Base-by-base conservation (phyloP, 1,139 yeast genomes). In the Taiozyma sp. region DNA sequence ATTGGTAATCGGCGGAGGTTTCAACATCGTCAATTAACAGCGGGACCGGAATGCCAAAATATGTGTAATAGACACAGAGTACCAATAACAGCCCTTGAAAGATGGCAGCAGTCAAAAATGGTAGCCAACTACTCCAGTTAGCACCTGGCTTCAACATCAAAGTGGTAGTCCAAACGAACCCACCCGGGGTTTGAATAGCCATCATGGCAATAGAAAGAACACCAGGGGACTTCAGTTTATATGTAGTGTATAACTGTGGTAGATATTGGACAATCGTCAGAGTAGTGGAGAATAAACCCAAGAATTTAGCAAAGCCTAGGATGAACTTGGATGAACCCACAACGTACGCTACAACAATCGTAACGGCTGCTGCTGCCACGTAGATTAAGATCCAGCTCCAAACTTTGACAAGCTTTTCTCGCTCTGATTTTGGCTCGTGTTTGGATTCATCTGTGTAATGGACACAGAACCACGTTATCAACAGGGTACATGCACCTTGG, bases 171-270 rank as follows among this genome's bases (percentile, higher is more conserved):
- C 93, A 88, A 2, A 87, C 55, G 59, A 79, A 85, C 28, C 96
- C 96, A 14, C 97, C 97, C 0, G 97, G 97, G 19, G 95, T 88
- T 65, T 89, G 97, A 56, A 89, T 77, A 49, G 83, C 71, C 93
- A 89, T 86, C 89, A 87, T 88, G 7, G 85, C 80, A 24, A 87
- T 74, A 0, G 95, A 86, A 39, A 89, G 73, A 0, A 91, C 83
- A 3, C 96, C 97, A 0, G 95, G 85, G 58, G 84, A 91, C 61
- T 85, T 84, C 52, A 88, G 74, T 2, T 60, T 64, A 62, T 75
- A 83, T 0, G 96, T 88, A 34, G 93, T 87, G 57, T 72, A 68
- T 13, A 89, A 76, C 66, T 89, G 97, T 0, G 97, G 97, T 45
- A 88, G 72, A 61, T 88, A 89, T 67, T 89, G 95, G 45, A 84